Base-by-base conservation (phyloP, 345 rosid genomes). In the Salix brachista region DNA sequence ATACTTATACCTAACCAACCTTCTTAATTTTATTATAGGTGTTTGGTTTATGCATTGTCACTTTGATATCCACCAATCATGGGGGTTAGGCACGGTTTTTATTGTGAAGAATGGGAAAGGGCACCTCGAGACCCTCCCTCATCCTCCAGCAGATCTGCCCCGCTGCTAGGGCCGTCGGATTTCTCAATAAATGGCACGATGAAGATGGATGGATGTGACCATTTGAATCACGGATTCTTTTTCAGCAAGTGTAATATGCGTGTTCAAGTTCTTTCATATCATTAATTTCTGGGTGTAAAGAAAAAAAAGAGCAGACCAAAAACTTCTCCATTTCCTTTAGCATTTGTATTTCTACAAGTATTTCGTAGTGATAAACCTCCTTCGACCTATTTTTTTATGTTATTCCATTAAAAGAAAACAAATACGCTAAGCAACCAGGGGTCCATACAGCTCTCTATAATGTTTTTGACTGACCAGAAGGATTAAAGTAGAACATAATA, bases 11-110 rank as follows among this genome's bases (percentile, higher is more conserved):
- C 3, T 62, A 2, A 62, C 28, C 46, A 6, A 17, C 32, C 19
- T 30, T 16, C 18, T 41, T 25, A 5, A 39, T 58, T 58, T n/a
- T 13, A 46, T n/a, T 67, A 66, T 23, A 91, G 98, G 98, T 42
- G 96, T 90, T 71, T 94, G 97, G 98, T 87, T 94, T 78, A 82
- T 92, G 87, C 98, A 92, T 72, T 94, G 98, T 71, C 98, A 92
- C 83, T 76, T 94, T 9, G 94, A 94, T 36, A 61, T 88, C 58
- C 97, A 92, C 80, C 90, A 86, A 71, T 86, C 96, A 23, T 94
- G 97, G 98, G 97, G 97, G 74, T 82, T 94, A 85, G 90, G 79
- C 13, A 91, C 94, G 12, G 88, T 82, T 72, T 77, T 94, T 69
- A 86, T 91, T 78, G 98, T 94, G 76, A 85, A 90, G 79, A 84